A percentile compares a stretch with the other conserved stretches of the same genome.
These are phyloP conservation scores for Lepiota subincarnata DNA, from an alignment of 768 basidiomycete genomes.

Conservation along the genomic window DNA sequence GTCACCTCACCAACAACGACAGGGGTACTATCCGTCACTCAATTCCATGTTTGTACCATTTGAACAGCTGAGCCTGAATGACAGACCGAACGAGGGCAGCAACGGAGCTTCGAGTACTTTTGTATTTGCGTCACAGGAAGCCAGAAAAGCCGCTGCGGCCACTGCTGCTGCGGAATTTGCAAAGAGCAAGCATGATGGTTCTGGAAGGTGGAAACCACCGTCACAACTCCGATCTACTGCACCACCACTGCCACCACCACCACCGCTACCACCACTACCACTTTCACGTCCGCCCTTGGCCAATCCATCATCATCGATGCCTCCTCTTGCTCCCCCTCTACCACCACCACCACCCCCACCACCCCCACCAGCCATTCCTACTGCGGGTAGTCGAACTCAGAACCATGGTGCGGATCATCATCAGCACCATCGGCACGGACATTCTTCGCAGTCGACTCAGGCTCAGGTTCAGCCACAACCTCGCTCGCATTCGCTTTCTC, in stretches of 20 bases:
- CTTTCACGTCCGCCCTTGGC: not conserved
- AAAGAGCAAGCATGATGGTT: conserved; percentile 14
- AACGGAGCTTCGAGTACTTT: not conserved
- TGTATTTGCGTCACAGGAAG: conserved; percentile 7
- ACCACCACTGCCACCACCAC: conserved; percentile 1
- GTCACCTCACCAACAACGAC: conserved; percentile 72
- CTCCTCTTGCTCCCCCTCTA: conserved; percentile 1
- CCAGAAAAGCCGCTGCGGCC: conserved; percentile 22
- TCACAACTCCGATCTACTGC: conserved; percentile 14
- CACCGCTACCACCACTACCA: conserved; percentile 12
- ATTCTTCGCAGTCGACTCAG: too few relatives aligned
- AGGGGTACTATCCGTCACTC: conserved; percentile 76
- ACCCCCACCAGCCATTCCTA: not conserved
- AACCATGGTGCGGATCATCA: too few relatives aligned
- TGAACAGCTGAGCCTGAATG: conserved; percentile 22
- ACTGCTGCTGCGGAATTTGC: conserved; percentile 24
- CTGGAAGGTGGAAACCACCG: not conserved
- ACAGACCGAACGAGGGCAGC: not conserved
- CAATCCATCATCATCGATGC: conserved; percentile 3
- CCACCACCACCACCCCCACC: conserved; percentile 14
- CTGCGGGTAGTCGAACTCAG: not conserved
- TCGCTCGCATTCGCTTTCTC: too few relatives aligned
- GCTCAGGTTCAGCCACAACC: too few relatives aligned
- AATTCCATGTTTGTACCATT: conserved; percentile 63
- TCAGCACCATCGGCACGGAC: too few relatives aligned